Evolutionary conservation across 2,329 filamentous ascomycete genomes (phyloP).

Genomic region (Microthyrium microscopicum): DNA sequence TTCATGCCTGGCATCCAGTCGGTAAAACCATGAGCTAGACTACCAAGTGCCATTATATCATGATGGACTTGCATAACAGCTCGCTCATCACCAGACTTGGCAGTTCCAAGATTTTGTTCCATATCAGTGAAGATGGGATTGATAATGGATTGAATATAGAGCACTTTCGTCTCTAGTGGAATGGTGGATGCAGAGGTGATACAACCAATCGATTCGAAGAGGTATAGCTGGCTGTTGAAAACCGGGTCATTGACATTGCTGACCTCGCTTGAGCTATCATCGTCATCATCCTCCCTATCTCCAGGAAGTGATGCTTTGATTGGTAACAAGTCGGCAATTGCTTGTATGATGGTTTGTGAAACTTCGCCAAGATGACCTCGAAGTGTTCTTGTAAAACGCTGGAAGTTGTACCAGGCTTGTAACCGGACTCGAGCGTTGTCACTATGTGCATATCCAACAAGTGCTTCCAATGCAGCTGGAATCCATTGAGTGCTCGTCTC

Average conservation of each 20-base stretch:
- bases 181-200: constrained; percentile 71
- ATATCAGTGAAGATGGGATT: constrained; percentile 82
- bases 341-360: constrained; percentile 79
- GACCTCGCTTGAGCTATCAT: constrained; percentile 55
- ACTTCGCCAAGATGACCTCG: constrained; percentile 72
- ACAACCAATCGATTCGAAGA: constrained; percentile 88
- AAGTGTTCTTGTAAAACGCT: constrained; percentile 78
- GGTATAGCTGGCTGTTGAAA: constrained; percentile 79
- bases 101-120: constrained; percentile 58
- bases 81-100: constrained; percentile 66
- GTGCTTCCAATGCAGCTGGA: constrained; percentile 74
- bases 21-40: constrained; percentile 79
- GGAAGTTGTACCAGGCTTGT: constrained; percentile 93
- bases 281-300: constrained; percentile 68
- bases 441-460: constrained; percentile 80
- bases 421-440: constrained; percentile 72
- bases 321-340: constrained; percentile 69
- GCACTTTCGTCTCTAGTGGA: constrained; percentile 66
- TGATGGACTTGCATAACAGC: constrained; percentile 84
- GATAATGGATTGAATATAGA: constrained; percentile 78
- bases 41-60: constrained; percentile 88
- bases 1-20: constrained; percentile 51
- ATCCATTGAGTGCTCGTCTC: constrained; percentile 70
- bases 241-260: constrained; percentile 28
- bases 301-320: constrained; percentile 81